Conservation (phyloP, 306 rosid genomes). For the Inga oerstediana region DNA sequence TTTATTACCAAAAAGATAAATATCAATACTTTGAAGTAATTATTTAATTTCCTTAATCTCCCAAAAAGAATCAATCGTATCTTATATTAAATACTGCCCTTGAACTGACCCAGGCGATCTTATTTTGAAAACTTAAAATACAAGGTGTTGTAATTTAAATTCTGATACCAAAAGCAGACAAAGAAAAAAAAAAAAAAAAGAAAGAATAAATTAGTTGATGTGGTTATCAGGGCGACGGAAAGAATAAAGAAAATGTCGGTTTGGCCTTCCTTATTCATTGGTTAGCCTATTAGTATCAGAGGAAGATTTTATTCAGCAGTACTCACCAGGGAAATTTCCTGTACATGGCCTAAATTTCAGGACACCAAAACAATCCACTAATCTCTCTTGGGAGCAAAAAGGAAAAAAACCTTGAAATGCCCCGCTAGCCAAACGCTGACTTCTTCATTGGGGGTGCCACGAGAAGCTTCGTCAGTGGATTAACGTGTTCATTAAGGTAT, state of each 20-base stretch:
- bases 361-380: background rate
- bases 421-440: background rate
- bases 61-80: too few species aligned
- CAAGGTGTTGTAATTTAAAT: background rate
- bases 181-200: background rate
- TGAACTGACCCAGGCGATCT: too few species aligned
- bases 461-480: background rate
- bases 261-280: conserved; percentile 33
- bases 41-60: too few species aligned
- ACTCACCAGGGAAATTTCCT: background rate
- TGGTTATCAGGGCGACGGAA: background rate
- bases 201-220: background rate
- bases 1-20: too few species aligned
- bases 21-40: too few species aligned
- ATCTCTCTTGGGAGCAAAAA: background rate
- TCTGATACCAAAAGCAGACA: background rate
- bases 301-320: background rate
- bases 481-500: background rate
- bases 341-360: background rate
- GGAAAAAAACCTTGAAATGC: background rate
- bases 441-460: background rate
- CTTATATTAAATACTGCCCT: too few species aligned
- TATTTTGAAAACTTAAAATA: too few species aligned
- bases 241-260: conserved; percentile 23
- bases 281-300: background rate